phyloP scores from a whole-genome alignment of 192 early-diverging fungal genomes.

The Linnemannia elongata region DNA sequence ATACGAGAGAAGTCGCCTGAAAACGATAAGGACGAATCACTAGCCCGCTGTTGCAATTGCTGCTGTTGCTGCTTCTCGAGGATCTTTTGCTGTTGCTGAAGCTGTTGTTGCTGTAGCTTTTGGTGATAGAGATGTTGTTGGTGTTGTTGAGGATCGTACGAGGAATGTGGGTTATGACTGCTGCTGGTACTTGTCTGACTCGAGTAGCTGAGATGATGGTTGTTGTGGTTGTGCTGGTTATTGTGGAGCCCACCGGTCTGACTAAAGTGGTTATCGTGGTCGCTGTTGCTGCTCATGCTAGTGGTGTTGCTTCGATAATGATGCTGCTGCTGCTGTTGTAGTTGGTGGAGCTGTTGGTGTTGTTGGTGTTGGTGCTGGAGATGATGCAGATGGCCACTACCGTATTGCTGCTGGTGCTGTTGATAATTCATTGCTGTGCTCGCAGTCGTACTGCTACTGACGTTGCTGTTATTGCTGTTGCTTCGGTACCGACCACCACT shows the following conservation, averaged over 20 bases:
- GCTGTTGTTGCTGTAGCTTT: not conserved
- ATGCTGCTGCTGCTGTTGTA: constrained; percentile 12
- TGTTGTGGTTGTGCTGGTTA: not conserved
- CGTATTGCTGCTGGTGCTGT: constrained; percentile 2
- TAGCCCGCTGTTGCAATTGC: not conserved
- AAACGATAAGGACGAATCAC: not conserved
- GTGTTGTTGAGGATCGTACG: constrained; percentile 16
- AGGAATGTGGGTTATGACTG: constrained; percentile 4
- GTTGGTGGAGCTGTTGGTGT: not conserved
- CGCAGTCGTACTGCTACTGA: not conserved
- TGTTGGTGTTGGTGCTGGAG: not conserved
- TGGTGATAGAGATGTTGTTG: constrained; percentile 1
- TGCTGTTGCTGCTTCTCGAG: not conserved
- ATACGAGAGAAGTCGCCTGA: constrained; percentile 4
- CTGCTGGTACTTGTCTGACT: constrained; percentile 6
- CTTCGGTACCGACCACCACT: constrained; percentile 21
- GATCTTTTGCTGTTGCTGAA: constrained; percentile 1
- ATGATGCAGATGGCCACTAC: not conserved
- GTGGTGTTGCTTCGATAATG: constrained; percentile 5
- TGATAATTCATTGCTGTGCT: constrained; percentile 2
- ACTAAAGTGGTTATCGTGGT: constrained; percentile 13
- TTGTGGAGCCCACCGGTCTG: not conserved
- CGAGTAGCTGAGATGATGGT: constrained; percentile 9
- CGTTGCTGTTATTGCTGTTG: constrained; percentile 22
- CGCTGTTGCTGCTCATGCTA: constrained; percentile 10